Conservation (phyloP, 2,329 filamentous ascomycete species). For the Cladophialophora carrionii region DNA sequence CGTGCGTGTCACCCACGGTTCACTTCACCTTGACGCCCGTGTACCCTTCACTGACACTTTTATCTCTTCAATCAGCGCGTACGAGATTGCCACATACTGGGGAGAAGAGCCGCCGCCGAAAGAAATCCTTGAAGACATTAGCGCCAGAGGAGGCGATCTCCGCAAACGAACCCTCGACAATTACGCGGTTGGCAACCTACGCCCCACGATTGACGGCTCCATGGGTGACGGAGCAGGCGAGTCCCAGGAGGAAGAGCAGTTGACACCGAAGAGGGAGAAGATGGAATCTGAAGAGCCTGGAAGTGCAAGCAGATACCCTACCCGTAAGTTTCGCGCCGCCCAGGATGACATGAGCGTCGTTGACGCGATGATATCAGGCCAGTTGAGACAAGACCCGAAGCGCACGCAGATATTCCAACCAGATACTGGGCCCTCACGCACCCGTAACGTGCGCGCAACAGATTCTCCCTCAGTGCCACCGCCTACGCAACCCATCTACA, state of each 20-base stretch:
- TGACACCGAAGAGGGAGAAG: constrained; percentile 57
- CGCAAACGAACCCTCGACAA: constrained; percentile 78
- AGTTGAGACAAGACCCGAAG: constrained; percentile 76
- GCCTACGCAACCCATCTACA: constrained; percentile 41
- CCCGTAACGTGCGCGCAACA: constrained; percentile 61
- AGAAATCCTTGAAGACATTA: constrained; percentile 78
- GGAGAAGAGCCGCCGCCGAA: constrained; percentile 81
- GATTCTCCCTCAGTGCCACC: constrained; percentile 39
- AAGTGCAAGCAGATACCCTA: constrained; percentile 46
- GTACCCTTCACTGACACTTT: constrained; percentile 1
- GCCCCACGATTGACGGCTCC: constrained; percentile 7
- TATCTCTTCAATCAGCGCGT: constrained; percentile 57
- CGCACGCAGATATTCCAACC: constrained; percentile 84
- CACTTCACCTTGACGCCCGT: neutral
- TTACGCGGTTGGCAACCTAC: constrained; percentile 59
- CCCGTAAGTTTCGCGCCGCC: constrained; percentile 23
- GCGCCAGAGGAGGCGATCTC: constrained; percentile 81
- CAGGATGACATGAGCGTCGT: neutral
- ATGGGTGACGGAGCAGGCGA: constrained; percentile 41
- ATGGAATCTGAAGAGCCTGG: constrained; percentile 55
- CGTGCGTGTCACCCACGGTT: constrained; percentile 48
- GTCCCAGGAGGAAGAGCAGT: constrained; percentile 50
- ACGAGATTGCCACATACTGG: constrained; percentile 78
- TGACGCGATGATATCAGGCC: constrained; percentile 29
- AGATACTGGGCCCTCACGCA: constrained; percentile 68